Base-by-base conservation (phyloP, 2,329 filamentous ascomycete species). In the Sarocladium kiliense region DNA sequence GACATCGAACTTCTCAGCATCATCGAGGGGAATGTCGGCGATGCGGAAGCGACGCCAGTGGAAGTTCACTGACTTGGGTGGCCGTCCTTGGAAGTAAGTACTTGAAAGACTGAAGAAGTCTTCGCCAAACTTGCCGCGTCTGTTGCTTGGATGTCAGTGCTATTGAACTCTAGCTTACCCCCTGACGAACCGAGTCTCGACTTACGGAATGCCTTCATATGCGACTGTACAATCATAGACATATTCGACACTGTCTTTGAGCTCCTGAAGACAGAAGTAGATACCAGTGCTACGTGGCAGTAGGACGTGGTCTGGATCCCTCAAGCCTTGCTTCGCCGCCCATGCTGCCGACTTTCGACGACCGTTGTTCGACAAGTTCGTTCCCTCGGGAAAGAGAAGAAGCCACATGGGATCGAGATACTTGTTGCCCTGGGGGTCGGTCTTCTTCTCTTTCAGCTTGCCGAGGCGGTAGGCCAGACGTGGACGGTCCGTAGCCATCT, bases 21-120 rank as follows among this genome's bases (percentile, higher is more conserved):
- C 82, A 30, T 91, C 80, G 10, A 96, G 79, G 0, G 93, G 93
- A 42, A 99, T 96, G 19, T 91, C 85, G 21, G 81, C 80, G 14
- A 97, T 68, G 32, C 82, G 81, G 71, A 96, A 97, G 10, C 91
- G 85, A 54, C 94, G 85, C 91, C 93, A 99, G 72, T 96, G 88
- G 77, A 97, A 92, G 71, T 97, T 97, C 64, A 97, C 92, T 1
- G 91, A 96, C 68, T 92, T 96, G 1, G 93, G 94, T 1, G 92
- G 87, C 1, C 89, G 84, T 12, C 94, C 92, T 68, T 94, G 84
- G 59, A 97, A 86, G 67, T 94, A 96, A 3, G 91, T 95, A 50
- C 91, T 91, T 2, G 84, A 82, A 3, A 99, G 77, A 0, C 89
- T 92, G 70, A 95, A 97, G 64, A 89, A 88, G 50, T 95, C 85